Evolutionary conservation across 108 stramenopile species (phyloP).

Genomic region (Aureococcus anophagefferens): DNA sequence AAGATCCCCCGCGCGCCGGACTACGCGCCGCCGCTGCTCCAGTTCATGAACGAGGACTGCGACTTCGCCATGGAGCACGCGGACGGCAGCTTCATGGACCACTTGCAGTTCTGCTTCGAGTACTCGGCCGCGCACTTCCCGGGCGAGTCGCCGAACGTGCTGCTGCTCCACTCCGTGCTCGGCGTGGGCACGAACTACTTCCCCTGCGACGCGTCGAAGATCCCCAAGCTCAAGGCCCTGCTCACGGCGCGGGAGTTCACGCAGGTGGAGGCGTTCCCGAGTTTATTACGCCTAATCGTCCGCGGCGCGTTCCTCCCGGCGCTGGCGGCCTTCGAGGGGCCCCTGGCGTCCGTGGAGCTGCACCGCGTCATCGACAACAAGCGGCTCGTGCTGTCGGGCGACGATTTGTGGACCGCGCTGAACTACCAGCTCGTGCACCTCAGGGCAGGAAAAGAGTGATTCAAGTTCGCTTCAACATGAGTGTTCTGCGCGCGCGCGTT

Average conservation of each 20-base stretch:
- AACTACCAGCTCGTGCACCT: constrained; percentile 17
- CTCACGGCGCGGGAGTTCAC: constrained; percentile 1
- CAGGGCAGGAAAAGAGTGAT: too few relatives aligned
- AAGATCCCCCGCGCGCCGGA: not conserved
- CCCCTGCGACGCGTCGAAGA: not conserved
- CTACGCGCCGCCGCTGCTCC: too few relatives aligned
- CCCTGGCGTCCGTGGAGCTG: not conserved
- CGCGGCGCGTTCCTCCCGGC: not conserved
- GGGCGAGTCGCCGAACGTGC: not conserved
- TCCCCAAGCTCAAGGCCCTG: constrained; percentile 3
- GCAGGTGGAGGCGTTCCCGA: constrained; percentile 12
- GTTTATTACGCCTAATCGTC: not conserved
- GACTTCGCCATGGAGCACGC: constrained; percentile 11
- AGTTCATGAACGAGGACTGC: constrained; percentile 11
- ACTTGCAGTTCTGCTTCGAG: constrained; percentile 9
- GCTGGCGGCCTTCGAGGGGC: not conserved
- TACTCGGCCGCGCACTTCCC: not conserved
- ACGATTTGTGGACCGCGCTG: constrained; percentile 1
- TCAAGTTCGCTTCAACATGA: too few relatives aligned
- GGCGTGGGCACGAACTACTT: constrained; percentile 12
- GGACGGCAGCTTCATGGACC: constrained; percentile 11
- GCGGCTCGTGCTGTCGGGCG: not conserved
- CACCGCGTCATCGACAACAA: constrained; percentile 8
- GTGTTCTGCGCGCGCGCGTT: too few relatives aligned
- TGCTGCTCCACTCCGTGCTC: constrained; percentile 8